These are phyloP conservation scores for Eurotiales sp. DNA, from an alignment of 2,329 filamentous ascomycete genomes.

Conservation along the genomic window DNA sequence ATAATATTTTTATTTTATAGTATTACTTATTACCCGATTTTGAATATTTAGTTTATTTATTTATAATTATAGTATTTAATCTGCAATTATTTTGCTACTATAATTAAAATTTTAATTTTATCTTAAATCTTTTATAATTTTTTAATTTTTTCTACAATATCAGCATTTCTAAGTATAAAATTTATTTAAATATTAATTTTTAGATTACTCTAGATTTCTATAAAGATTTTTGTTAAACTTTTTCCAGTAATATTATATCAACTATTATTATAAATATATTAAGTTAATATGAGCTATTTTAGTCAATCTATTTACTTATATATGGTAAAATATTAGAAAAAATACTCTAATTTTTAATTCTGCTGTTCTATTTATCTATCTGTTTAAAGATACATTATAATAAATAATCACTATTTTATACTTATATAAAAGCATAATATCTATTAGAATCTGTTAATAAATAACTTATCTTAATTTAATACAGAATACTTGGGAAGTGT, in stretches of 20 bases:
- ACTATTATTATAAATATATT: background rate
- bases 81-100: too few relatives aligned
- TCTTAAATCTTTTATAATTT: too few relatives aligned
- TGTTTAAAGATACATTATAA: background rate
- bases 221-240: background rate
- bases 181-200: background rate
- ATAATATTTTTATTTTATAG: too few relatives aligned
- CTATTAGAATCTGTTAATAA: background rate
- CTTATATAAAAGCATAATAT: background rate
- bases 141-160: background rate
- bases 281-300: background rate
- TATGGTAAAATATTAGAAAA: background rate
- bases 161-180: background rate
- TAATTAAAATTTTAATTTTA: too few relatives aligned
- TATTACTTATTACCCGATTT: too few relatives aligned
- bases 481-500: background rate
- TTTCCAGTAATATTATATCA: background rate
- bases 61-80: too few relatives aligned
- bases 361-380: background rate
- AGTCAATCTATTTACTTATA: background rate
- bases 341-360: background rate
- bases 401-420: background rate
- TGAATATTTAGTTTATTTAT: too few relatives aligned
- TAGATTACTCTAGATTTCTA: background rate
- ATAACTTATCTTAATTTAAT: background rate